Conservation (phyloP, 1,284 basidiomycete genomes). For the Austroboletus novae-zelandiae region DNA sequence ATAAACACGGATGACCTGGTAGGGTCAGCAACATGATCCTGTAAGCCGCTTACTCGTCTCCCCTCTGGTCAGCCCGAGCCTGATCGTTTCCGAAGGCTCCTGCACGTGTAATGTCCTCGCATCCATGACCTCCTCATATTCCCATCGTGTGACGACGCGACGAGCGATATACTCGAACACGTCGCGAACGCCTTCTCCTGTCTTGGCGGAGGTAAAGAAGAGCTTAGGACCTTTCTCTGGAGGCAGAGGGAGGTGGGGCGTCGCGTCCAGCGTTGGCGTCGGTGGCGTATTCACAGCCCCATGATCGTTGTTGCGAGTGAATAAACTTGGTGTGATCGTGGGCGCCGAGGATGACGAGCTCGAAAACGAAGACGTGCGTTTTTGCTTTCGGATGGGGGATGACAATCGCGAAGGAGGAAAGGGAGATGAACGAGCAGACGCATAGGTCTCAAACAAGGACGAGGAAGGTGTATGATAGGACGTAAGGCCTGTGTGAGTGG, state of each 20-base stretch:
- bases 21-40: conserved; percentile 19
- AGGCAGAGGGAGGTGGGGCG: conserved; percentile 24
- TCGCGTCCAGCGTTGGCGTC: conserved; percentile 12
- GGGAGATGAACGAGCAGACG: conserved; percentile 59
- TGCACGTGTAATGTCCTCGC: conserved; percentile 22
- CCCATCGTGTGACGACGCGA: conserved; percentile 58
- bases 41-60: conserved; percentile 6
- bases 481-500: conserved; percentile 52
- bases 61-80: conserved; percentile 17
- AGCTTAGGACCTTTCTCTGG: conserved; percentile 55
- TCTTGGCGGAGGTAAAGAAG: conserved; percentile 74
- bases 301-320: conserved; percentile 39
- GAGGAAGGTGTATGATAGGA: conserved; percentile 75
- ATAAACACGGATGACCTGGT: conserved; percentile 11
- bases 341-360: conserved; percentile 47
- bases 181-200: conserved; percentile 62
- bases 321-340: conserved; percentile 64
- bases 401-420: conserved; percentile 35
- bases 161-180: conserved; percentile 69
- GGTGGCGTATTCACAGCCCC: conserved; percentile 11
- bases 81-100: conserved; percentile 23
- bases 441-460: conserved; percentile 43
- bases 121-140: conserved; percentile 52
- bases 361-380: conserved; percentile 44
- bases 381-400: conserved; percentile 24